These are phyloP conservation scores for Geotrichum restrictum DNA, from an alignment of 1,139 yeast genomes.

Conservation along the genomic window DNA sequence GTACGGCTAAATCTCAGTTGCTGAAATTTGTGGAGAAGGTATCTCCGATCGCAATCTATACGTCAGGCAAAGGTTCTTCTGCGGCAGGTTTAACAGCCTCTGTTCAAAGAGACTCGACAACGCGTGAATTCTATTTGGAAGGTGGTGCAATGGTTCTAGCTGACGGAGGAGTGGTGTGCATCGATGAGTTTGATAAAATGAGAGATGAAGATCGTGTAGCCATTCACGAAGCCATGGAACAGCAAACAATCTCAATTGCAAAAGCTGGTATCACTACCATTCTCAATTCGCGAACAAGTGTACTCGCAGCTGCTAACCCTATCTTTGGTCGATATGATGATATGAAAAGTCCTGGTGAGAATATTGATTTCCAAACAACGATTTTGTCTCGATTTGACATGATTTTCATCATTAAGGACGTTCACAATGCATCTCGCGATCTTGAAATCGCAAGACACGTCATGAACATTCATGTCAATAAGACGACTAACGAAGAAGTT, in stretches of 20 bases:
- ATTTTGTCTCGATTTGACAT: slow-evolving; percentile 95
- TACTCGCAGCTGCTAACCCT: slow-evolving; percentile 97
- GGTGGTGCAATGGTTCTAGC: slow-evolving; percentile 99
- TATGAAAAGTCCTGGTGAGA: slow-evolving; percentile 93
- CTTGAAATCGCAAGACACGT: slow-evolving; percentile 90
- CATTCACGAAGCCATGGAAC: slow-evolving; percentile 99
- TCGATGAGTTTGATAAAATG: slow-evolving; percentile 98
- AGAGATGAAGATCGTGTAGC: slow-evolving; percentile 98
- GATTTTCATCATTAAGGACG: slow-evolving; percentile 96
- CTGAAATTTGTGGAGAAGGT: slow-evolving; percentile 92
- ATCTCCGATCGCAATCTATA: slow-evolving; percentile 90
- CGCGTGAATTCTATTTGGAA: slow-evolving; percentile 90
- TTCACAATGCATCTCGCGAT: slow-evolving; percentile 82
- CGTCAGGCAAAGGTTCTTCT: slow-evolving; percentile 98
- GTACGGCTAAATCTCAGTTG: slow-evolving; percentile 96
- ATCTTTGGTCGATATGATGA: slow-evolving; percentile 95
- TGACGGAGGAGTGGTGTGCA: slow-evolving; percentile 98
- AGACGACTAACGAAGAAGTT: slow-evolving; percentile 55
- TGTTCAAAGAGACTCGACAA: slow-evolving; percentile 83
- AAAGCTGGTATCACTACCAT: slow-evolving; percentile 98
- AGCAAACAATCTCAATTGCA: slow-evolving; percentile 97
- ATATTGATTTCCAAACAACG: slow-evolving; percentile 95
- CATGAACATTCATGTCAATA: slow-evolving; percentile 88
- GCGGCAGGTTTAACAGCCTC: slow-evolving; percentile 99
- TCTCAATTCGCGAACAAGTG: slow-evolving; percentile 90